Conservation (phyloP, 1,139 yeast genomes). For the Geotrichum aggregatum region DNA sequence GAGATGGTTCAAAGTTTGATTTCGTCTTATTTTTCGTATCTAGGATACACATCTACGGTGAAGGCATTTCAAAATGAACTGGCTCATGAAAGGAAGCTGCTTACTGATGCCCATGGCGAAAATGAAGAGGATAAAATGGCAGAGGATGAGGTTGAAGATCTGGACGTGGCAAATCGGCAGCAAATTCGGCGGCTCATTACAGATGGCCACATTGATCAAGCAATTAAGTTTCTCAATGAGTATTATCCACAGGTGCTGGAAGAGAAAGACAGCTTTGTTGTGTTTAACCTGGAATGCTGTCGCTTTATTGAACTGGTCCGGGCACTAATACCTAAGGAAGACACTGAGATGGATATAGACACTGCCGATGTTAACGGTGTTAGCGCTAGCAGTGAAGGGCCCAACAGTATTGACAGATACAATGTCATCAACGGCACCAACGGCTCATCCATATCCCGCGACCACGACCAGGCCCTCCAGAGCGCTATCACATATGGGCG, state of each 20-base stretch:
- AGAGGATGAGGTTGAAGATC: constrained; percentile 14
- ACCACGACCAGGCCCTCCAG: no score
- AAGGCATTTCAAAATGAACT: constrained; percentile 52
- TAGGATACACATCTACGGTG: constrained; percentile 68
- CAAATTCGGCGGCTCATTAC: constrained; percentile 47
- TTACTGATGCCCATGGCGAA: neutral
- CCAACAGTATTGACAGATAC: neutral
- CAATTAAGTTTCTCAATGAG: constrained; percentile 43
- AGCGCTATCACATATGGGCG: constrained; percentile 48
- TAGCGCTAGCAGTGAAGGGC: constrained; percentile 16
- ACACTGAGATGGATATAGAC: neutral
- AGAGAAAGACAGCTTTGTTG: constrained; percentile 40
- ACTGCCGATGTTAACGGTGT: constrained; percentile 5
- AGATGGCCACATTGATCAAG: constrained; percentile 48
- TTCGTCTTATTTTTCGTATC: constrained; percentile 64
- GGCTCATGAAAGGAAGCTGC: neutral
- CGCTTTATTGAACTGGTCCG: constrained; percentile 47
- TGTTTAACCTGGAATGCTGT: constrained; percentile 54
- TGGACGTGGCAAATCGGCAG: constrained; percentile 46
- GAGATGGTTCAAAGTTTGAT: constrained; percentile 54
- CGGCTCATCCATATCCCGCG: no score
- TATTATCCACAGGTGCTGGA: constrained; percentile 48
- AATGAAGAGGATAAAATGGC: neutral
- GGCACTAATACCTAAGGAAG: constrained; percentile 9
- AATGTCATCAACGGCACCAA: no score